These are phyloP conservation scores for Candida jianshihensis DNA, from an alignment of 805 yeast genomes.

Conservation along the genomic window DNA sequence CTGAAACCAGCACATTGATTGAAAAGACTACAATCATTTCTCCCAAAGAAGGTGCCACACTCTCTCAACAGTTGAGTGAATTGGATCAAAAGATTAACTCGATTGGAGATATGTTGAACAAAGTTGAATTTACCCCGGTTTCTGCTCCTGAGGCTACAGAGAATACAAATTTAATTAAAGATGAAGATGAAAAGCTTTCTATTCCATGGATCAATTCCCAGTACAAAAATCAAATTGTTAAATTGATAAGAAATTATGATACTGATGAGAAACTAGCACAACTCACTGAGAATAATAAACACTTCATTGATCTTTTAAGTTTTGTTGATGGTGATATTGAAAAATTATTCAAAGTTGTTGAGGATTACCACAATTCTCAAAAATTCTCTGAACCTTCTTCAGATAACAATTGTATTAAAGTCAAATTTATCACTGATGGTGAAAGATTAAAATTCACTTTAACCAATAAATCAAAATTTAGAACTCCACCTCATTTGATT, in stretches of 20 bases:
- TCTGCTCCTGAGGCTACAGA: too few species aligned
- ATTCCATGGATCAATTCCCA: background rate
- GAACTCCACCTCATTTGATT: background rate
- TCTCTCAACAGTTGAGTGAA: too few species aligned
- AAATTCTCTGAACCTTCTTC: background rate
- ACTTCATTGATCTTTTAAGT: constrained; percentile 3
- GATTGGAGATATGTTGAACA: too few species aligned
- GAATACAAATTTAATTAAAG: background rate
- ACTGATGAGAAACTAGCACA: constrained; percentile 7
- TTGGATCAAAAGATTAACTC: too few species aligned
- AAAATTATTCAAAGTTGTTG: background rate
- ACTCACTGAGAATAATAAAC: constrained; percentile 1
- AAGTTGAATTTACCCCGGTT: too few species aligned
- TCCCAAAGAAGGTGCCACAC: too few species aligned
- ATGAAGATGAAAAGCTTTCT: background rate
- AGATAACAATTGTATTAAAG: background rate
- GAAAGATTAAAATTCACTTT: background rate
- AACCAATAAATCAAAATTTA: background rate
- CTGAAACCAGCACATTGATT: background rate
- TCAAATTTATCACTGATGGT: background rate
- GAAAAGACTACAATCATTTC: background rate
- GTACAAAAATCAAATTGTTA: background rate
- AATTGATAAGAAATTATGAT: background rate
- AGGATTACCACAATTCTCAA: background rate
- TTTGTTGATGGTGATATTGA: background rate